Conservation (phyloP, 176 grass and related monocot genomes). For the Triticum dicoccoides region DNA sequence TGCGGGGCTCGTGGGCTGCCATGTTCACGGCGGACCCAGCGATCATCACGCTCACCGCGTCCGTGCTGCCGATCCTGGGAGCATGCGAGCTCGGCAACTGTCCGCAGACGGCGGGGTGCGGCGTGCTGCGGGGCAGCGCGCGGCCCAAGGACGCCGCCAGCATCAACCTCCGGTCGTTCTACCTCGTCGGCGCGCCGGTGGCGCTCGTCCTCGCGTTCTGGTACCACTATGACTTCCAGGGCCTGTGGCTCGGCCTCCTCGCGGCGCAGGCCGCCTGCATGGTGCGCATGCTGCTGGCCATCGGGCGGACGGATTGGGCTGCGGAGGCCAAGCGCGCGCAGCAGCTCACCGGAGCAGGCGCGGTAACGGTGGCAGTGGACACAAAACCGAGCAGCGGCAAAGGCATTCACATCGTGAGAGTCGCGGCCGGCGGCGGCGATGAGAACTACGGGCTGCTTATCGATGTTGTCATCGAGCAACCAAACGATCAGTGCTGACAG, state of each 20-base stretch:
- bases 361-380: neutral
- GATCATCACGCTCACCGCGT: constrained; percentile 68
- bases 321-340: constrained; percentile 61
- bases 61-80: constrained; percentile 74
- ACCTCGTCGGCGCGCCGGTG: constrained; percentile 73
- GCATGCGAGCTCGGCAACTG: constrained; percentile 84
- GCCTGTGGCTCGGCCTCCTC: constrained; percentile 81
- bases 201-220: constrained; percentile 73
- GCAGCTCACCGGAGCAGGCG: constrained; percentile 48
- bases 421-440: neutral
- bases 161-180: constrained; percentile 87
- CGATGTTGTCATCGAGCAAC: constrained; percentile 30
- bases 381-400: neutral
- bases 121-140: constrained; percentile 80
- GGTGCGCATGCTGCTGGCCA: constrained; percentile 67
- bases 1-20: constrained; percentile 53
- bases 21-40: constrained; percentile 78
- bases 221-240: constrained; percentile 63
- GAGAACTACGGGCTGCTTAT: constrained; percentile 14
- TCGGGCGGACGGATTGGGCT: constrained; percentile 59
- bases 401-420: neutral
- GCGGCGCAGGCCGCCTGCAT: constrained; percentile 65
- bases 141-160: constrained; percentile 66
- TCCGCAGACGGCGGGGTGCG: constrained; percentile 76
- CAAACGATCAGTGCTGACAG: constrained; percentile 37